Evolutionary conservation across 2,329 filamentous ascomycete species (phyloP).

Genomic region (Epichloe hybrida): DNA sequence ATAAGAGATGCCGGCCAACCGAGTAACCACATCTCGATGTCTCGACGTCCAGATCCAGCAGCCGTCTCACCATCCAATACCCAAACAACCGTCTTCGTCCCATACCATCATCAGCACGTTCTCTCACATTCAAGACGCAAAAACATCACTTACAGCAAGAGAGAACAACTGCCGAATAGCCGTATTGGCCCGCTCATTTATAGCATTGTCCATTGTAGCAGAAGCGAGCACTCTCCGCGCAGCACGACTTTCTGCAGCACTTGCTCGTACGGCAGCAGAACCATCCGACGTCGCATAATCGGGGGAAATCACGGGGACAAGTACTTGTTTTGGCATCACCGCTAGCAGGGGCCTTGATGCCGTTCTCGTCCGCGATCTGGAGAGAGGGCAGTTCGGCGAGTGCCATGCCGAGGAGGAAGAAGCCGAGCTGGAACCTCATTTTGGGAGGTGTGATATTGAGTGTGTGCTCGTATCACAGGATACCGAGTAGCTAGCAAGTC

Average conservation of each 20-base stretch:
- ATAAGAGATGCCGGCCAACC: no score
- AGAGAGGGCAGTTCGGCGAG: slow-evolving; percentile 1
- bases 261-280: slow-evolving; percentile 7
- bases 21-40: not conserved
- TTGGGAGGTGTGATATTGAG: not conserved
- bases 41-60: not conserved
- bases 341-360: not conserved
- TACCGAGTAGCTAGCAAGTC: no score
- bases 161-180: not conserved
- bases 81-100: not conserved
- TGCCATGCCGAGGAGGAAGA: slow-evolving; percentile 1
- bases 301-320: slow-evolving; percentile 4
- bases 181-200: not conserved
- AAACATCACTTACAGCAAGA: not conserved
- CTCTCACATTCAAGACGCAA: not conserved
- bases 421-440: slow-evolving; percentile 2
- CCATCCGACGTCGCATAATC: slow-evolving; percentile 1
- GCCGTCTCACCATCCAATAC: not conserved
- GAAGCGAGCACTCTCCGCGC: slow-evolving; percentile 1
- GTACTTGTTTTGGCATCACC: not conserved
- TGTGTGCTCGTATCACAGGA: no score
- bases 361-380: slow-evolving; percentile 1
- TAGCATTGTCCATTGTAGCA: slow-evolving; percentile 7
- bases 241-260: slow-evolving; percentile 6
- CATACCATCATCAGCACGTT: not conserved